A percentile compares a stretch with the other conserved stretches of the same genome.
phyloP scores from a whole-genome alignment of 768 basidiomycete species.

The Kwoniella sp. region DNA sequence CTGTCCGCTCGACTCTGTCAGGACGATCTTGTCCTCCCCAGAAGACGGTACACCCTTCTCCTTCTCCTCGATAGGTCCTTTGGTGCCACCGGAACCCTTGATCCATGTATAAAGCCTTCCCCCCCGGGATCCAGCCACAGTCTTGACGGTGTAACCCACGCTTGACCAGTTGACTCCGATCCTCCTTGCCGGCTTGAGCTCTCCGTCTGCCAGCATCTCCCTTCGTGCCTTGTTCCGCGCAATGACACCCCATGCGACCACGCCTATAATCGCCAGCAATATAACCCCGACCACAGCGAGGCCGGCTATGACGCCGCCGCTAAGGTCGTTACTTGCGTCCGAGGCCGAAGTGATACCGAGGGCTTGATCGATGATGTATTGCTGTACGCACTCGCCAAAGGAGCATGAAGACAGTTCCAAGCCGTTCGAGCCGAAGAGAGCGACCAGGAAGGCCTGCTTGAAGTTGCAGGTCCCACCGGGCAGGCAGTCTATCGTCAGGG shows the following conservation, averaged over 20 bases:
- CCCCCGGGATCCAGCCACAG: neutral
- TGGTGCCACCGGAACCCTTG: slow-evolving; percentile 19
- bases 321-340: slow-evolving; percentile 55
- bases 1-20: slow-evolving; percentile 66
- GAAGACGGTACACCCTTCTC: slow-evolving; percentile 13
- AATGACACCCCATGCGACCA: slow-evolving; percentile 63
- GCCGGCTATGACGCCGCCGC: slow-evolving; percentile 83
- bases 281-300: slow-evolving; percentile 75
- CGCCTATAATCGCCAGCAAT: slow-evolving; percentile 57
- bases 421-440: slow-evolving; percentile 68
- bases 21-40: slow-evolving; percentile 59
- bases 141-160: slow-evolving; percentile 62
- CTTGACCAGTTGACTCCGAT: slow-evolving; percentile 65
- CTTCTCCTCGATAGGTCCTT: neutral
- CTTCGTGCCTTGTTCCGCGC: slow-evolving; percentile 62
- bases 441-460: slow-evolving; percentile 64
- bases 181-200: slow-evolving; percentile 53
- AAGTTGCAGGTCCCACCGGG: slow-evolving; percentile 64
- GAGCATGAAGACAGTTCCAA: slow-evolving; percentile 68
- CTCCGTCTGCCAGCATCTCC: slow-evolving; percentile 47
- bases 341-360: slow-evolving; percentile 36
- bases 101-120: slow-evolving; percentile 12
- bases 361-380: slow-evolving; percentile 66
- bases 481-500: slow-evolving; percentile 65
- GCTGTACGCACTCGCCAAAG: slow-evolving; percentile 84